Evolutionary conservation across 352 stramenopile genomes (phyloP).

Genomic region (Globisporangium carolinianum): DNA sequence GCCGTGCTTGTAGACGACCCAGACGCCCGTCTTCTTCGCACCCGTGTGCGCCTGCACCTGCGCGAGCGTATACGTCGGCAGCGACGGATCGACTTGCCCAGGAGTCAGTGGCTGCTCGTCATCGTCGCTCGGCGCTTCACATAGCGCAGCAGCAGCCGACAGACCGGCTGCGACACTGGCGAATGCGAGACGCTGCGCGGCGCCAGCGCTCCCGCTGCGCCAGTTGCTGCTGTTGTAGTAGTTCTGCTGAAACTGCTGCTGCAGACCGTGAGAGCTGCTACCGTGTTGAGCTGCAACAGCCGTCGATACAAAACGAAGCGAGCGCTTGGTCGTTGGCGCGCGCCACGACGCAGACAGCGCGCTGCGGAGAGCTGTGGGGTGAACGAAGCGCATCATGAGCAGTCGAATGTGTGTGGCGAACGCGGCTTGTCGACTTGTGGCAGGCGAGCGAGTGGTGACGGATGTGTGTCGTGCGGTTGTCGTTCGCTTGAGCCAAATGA

Average conservation of each 20-base stretch:
- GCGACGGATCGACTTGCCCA: conserved; percentile 26
- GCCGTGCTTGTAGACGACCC: conserved; percentile 90
- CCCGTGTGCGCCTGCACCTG: conserved; percentile 71
- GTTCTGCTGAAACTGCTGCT: background rate
- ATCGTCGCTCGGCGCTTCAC: conserved; percentile 13
- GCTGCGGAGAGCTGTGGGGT: conserved; percentile 2
- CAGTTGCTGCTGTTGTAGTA: background rate
- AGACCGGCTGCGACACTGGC: background rate
- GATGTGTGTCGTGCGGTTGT: too few species aligned
- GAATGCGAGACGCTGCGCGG: background rate
- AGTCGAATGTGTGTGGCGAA: too few species aligned
- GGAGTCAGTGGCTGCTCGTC: conserved; percentile 4
- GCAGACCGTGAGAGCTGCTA: background rate
- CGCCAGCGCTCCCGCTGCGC: background rate
- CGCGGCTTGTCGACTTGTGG: too few species aligned
- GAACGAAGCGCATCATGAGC: conserved; percentile 3
- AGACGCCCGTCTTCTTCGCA: conserved; percentile 73
- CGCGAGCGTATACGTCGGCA: conserved; percentile 63
- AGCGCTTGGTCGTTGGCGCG: background rate
- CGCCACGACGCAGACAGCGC: conserved; percentile 2
- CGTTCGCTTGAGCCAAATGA: too few species aligned
- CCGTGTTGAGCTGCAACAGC: background rate
- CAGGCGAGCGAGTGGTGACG: too few species aligned
- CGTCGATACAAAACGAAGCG: conserved; percentile 1
- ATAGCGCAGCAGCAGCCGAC: conserved; percentile 8